Conservation (phyloP, 768 basidiomycete species). For the Paxillus involutus region DNA sequence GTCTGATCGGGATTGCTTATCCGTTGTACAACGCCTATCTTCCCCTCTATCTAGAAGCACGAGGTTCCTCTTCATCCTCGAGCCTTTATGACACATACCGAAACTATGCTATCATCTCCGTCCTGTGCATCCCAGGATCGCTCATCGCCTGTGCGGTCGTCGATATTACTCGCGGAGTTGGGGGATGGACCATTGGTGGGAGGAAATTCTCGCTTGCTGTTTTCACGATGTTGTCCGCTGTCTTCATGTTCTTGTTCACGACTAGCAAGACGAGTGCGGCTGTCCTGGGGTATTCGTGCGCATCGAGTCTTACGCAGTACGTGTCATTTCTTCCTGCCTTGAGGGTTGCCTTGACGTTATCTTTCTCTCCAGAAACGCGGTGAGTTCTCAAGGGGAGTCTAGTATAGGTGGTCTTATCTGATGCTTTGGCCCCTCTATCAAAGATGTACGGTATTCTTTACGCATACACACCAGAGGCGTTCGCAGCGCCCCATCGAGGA, state of each 20-base stretch:
- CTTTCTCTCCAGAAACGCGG: conserved; percentile 32
- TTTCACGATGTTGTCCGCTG: conserved; percentile 43
- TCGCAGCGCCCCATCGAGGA: conserved; percentile 56
- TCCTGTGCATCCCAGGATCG: conserved; percentile 48
- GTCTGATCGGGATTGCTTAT: conserved; percentile 51
- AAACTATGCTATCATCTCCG: conserved; percentile 49
- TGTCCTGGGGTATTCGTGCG: conserved; percentile 48
- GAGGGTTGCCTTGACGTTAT: background rate
- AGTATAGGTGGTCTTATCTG: background rate
- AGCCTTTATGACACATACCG: conserved; percentile 38
- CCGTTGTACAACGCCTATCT: conserved; percentile 55
- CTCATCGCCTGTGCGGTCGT: conserved; percentile 46
- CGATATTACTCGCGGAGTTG: conserved; percentile 38
- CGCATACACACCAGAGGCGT: conserved; percentile 60
- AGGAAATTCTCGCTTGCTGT: conserved; percentile 47
- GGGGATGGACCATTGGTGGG: conserved; percentile 39
- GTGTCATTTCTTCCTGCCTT: conserved; percentile 11
- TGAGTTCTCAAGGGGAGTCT: conserved; percentile 11
- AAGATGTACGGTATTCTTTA: conserved; percentile 55
- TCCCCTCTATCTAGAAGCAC: conserved; percentile 44
- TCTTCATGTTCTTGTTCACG: conserved; percentile 55
- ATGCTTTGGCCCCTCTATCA: background rate
- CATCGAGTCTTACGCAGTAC: conserved; percentile 40
- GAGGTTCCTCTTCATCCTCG: conserved; percentile 25
- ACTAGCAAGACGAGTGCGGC: conserved; percentile 40